Conservation (phyloP, 2,329 filamentous ascomycete genomes). For the Celoporthe dispersa region DNA sequence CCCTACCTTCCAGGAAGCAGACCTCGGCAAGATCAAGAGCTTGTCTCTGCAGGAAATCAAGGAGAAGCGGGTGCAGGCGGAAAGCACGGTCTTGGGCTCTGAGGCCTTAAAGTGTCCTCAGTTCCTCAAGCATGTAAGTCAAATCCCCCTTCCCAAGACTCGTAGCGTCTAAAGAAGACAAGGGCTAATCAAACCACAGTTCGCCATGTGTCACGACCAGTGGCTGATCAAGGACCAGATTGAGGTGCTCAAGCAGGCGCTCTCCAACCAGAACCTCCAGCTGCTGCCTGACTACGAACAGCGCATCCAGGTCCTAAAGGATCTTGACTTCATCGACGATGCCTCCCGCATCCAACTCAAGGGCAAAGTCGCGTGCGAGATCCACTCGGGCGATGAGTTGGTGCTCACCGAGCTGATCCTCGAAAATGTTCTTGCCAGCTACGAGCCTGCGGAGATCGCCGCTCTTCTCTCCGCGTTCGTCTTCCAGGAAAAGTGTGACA, state of each 20-base stretch:
- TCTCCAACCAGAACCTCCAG: conserved; percentile 96
- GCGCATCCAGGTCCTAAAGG: conserved; percentile 86
- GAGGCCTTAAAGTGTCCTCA: conserved; percentile 72
- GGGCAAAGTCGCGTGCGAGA: conserved; percentile 97
- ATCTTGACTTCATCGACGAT: conserved; percentile 89
- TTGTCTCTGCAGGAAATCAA: conserved; percentile 80
- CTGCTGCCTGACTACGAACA: conserved; percentile 96
- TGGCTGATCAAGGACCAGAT: conserved; percentile 97
- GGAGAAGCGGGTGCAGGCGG: conserved; percentile 69
- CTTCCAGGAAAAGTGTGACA: conserved; percentile 94
- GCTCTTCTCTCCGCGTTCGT: conserved; percentile 93
- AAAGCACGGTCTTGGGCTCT: conserved; percentile 64
- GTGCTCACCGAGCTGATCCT: conserved; percentile 95
- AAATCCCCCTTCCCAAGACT: not conserved
- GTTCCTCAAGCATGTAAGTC: conserved; percentile 87
- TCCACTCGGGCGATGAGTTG: conserved; percentile 94
- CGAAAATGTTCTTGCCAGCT: conserved; percentile 94
- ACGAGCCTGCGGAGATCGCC: conserved; percentile 95
- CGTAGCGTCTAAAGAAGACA: not conserved
- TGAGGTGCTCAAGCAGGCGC: conserved; percentile 79
- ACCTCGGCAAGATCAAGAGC: conserved; percentile 81
- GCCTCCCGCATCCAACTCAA: conserved; percentile 89
- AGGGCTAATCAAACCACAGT: conserved; percentile 61
- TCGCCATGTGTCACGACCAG: conserved; percentile 94
- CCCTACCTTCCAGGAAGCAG: conserved; percentile 80